These are phyloP conservation scores for Geosmithia morbida DNA, from an alignment of 2,329 filamentous ascomycete genomes.

Conservation along the genomic window DNA sequence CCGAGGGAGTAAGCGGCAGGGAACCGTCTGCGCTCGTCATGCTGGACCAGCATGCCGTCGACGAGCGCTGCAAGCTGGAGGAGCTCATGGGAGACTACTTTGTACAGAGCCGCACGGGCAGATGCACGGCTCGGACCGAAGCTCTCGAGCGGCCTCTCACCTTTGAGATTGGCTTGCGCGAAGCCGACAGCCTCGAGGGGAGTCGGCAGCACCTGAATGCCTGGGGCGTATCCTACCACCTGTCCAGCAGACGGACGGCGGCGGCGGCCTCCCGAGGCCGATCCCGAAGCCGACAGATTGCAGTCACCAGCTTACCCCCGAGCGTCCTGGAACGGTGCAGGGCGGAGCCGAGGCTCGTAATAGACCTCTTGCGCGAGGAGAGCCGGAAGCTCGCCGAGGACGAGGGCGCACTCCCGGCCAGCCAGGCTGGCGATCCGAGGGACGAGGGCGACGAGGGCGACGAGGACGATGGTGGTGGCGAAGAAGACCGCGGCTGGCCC, in stretches of 20 bases:
- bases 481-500: slow-evolving; percentile 33
- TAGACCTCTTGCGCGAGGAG: slow-evolving; percentile 62
- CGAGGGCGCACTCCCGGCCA: slow-evolving; percentile 3
- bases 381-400: slow-evolving; percentile 49
- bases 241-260: not conserved
- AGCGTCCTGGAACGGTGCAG: slow-evolving; percentile 65
- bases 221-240: slow-evolving; percentile 64
- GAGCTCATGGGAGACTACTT: slow-evolving; percentile 45
- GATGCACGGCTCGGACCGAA: slow-evolving; percentile 14
- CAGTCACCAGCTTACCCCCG: slow-evolving; percentile 48
- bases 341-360: slow-evolving; percentile 54
- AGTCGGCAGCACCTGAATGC: slow-evolving; percentile 42
- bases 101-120: slow-evolving; percentile 1
- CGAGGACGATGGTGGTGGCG: not conserved
- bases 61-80: slow-evolving; percentile 77
- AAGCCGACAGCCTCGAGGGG: slow-evolving; percentile 41
- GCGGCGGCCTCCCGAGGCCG: too few relatives aligned
- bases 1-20: not conserved
- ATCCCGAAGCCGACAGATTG: slow-evolving; percentile 13
- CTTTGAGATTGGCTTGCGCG: slow-evolving; percentile 50
- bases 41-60: slow-evolving; percentile 88
- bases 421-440: not conserved
- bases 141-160: slow-evolving; percentile 36
- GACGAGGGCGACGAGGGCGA: not conserved
- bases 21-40: slow-evolving; percentile 48